Conservation (phyloP, 345 rosid genomes). For the Rhodamnia rubescens region DNA sequence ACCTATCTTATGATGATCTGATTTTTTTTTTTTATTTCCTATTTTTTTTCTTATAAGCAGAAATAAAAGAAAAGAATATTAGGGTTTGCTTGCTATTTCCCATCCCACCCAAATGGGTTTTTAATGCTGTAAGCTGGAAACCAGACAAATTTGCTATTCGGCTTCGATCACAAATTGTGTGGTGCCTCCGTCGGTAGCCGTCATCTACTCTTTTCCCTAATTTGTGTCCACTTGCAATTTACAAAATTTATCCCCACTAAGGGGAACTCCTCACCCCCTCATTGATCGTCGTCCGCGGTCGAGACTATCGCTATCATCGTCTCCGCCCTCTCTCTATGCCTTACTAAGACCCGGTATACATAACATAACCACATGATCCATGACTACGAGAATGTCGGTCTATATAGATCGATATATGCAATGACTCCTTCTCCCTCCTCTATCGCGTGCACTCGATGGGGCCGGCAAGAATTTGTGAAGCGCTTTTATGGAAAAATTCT, state of each 20-base stretch:
- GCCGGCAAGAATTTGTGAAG: neutral
- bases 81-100: neutral
- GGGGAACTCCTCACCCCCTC: too few species aligned
- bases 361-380: neutral
- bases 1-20: neutral
- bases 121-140: neutral
- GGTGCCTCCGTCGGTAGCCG: too few species aligned
- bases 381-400: neutral
- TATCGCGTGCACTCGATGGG: neutral
- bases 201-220: too few species aligned
- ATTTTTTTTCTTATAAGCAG: neutral
- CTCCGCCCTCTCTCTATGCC: neutral
- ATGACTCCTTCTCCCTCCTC: neutral
- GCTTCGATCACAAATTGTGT: too few species aligned
- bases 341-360: neutral
- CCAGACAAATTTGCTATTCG: too few species aligned
- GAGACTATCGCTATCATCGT: neutral
- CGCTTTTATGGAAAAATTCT: neutral
- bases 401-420: neutral
- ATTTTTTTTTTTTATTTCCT: neutral
- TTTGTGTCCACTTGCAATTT: too few species aligned
- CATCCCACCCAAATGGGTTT: neutral
- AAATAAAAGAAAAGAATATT: neutral
- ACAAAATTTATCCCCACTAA: too few species aligned
- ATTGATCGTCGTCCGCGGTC: neutral